Evolutionary conservation across 2,329 filamentous ascomycete species (phyloP).

Genomic region (Sarocladium oryzae): DNA sequence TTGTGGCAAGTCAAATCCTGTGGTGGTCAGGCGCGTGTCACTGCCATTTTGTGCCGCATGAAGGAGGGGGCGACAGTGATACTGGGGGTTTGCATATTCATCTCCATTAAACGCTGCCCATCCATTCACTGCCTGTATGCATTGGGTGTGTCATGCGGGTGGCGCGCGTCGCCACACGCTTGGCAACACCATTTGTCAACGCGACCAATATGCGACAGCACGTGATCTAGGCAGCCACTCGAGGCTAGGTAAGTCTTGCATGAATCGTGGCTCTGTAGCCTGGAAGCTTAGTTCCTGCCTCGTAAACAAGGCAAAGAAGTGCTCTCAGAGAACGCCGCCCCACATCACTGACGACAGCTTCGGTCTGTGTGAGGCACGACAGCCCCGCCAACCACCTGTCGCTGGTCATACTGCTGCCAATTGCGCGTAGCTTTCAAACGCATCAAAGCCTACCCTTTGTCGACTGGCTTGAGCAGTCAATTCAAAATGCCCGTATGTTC

Average conservation of each 20-base stretch:
- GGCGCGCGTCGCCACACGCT: slow-evolving; percentile 16
- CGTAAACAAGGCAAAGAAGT: slow-evolving; percentile 19
- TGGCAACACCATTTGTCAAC: slow-evolving; percentile 14
- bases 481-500: slow-evolving; percentile 41
- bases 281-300: slow-evolving; percentile 2
- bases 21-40: not conserved
- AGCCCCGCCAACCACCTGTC: slow-evolving; percentile 22
- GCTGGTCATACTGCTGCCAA: slow-evolving; percentile 7
- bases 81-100: not conserved
- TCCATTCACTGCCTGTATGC: not conserved
- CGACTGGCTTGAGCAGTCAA: slow-evolving; percentile 17
- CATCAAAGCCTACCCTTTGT: slow-evolving; percentile 16
- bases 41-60: not conserved
- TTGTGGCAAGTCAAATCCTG: slow-evolving; percentile 6
- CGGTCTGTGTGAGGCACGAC: slow-evolving; percentile 15
- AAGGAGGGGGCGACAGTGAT: not conserved
- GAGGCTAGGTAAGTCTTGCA: not conserved
- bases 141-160: not conserved
- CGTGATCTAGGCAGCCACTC: slow-evolving; percentile 30
- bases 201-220: slow-evolving; percentile 30
- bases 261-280: slow-evolving; percentile 1
- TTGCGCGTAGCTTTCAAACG: slow-evolving; percentile 11
- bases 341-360: slow-evolving; percentile 27
- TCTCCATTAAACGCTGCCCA: not conserved
- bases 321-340: slow-evolving; percentile 17